A percentile compares a stretch with the other conserved stretches of the same genome.
Conservation (phyloP, 2,329 filamentous ascomycete species). For the Hypoxylon rubiginosum region DNA sequence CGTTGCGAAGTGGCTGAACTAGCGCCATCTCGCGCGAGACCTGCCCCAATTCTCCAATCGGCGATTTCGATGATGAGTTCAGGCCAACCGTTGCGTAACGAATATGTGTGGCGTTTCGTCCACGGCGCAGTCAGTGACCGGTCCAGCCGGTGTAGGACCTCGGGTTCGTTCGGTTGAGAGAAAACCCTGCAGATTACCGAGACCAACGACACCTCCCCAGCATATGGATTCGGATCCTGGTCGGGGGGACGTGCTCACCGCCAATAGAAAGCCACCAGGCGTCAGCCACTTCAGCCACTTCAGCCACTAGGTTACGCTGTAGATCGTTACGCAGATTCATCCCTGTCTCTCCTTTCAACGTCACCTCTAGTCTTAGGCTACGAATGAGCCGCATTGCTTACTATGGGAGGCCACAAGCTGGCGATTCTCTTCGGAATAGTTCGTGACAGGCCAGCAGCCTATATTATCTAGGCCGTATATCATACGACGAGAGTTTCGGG, state of each 20-base stretch:
- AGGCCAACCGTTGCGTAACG: background rate
- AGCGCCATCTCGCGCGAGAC: background rate
- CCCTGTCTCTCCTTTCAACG: slow-evolving; percentile 23
- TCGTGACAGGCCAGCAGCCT: background rate
- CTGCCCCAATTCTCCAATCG: background rate
- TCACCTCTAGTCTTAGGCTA: slow-evolving; percentile 11
- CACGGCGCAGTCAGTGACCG: background rate
- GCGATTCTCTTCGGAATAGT: background rate
- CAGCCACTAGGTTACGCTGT: slow-evolving; percentile 1
- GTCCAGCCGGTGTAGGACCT: slow-evolving; percentile 32
- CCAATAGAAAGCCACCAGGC: slow-evolving; percentile 11
- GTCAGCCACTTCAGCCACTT: slow-evolving; percentile 3
- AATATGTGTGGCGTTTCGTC: too few relatives aligned
- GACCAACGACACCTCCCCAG: slow-evolving; percentile 1
- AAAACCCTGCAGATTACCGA: slow-evolving; percentile 26
- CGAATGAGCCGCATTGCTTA: slow-evolving; percentile 7
- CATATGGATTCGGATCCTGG: slow-evolving; percentile 1
- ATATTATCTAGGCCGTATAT: background rate
- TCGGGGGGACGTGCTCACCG: background rate
- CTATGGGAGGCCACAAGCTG: background rate
- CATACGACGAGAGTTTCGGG: background rate
- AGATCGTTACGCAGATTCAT: slow-evolving; percentile 3
- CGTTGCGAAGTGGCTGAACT: background rate
- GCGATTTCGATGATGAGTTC: background rate
- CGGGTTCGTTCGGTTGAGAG: slow-evolving; percentile 22